These are phyloP conservation scores for Zychaea mexicana DNA, from an alignment of 371 early-diverging fungal species.

Conservation along the genomic window DNA sequence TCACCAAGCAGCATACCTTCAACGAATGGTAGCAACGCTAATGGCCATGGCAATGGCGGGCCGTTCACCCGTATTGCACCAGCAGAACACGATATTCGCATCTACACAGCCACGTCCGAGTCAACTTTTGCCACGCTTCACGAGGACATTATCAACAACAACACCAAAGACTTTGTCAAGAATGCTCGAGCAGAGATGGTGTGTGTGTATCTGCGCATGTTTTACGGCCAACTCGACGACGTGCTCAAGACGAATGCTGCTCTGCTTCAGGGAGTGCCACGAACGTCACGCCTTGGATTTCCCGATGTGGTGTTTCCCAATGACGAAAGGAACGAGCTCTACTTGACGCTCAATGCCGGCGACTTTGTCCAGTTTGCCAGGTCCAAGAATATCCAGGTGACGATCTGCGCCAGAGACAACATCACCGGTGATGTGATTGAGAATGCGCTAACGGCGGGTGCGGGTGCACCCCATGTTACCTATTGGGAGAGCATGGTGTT, in stretches of 20 bases:
- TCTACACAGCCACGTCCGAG: constrained; percentile 61
- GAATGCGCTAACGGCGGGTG: constrained; percentile 56
- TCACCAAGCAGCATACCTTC: constrained; percentile 3
- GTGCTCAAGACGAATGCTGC: constrained; percentile 53
- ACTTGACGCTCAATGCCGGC: constrained; percentile 64
- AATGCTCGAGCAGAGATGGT: constrained; percentile 56
- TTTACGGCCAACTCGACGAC: constrained; percentile 49
- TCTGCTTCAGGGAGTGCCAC: constrained; percentile 46
- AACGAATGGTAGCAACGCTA: constrained; percentile 6
- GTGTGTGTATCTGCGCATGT: constrained; percentile 54
- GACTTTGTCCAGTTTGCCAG: constrained; percentile 62
- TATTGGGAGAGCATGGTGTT: constrained; percentile 67
- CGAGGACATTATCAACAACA: constrained; percentile 61
- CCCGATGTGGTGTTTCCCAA: constrained; percentile 69
- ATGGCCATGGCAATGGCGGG: neutral
- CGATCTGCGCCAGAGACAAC: constrained; percentile 60
- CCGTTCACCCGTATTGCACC: neutral
- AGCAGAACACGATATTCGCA: constrained; percentile 55
- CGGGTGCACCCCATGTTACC: constrained; percentile 46
- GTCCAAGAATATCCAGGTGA: constrained; percentile 64
- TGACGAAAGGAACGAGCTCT: constrained; percentile 64
- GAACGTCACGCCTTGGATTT: constrained; percentile 64
- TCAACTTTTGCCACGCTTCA: constrained; percentile 55
- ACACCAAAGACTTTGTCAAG: constrained; percentile 50
- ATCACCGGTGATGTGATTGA: constrained; percentile 58